These are phyloP conservation scores for Geotrichum ghanense DNA, from an alignment of 805 yeast genomes.

Conservation along the genomic window DNA sequence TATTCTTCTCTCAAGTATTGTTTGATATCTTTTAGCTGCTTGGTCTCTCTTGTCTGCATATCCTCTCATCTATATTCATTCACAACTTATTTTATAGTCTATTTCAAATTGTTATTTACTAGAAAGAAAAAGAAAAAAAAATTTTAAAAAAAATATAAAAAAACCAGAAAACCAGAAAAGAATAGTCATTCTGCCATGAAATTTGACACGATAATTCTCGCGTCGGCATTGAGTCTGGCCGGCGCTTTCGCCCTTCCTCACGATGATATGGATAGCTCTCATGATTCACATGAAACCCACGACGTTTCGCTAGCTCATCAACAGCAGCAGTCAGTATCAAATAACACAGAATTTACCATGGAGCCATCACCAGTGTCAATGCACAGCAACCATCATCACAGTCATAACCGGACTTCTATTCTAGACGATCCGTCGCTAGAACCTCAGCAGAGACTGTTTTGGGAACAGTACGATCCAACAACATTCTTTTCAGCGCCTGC, in stretches of 20 bases:
- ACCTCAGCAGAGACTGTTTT: constrained; percentile 61
- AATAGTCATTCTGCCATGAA: too few species aligned
- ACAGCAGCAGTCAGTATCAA: not conserved
- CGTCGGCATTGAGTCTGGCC: not conserved
- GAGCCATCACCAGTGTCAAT: not conserved
- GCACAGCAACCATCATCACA: not conserved
- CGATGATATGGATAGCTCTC: not conserved
- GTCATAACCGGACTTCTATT: not conserved
- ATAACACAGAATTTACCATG: not conserved
- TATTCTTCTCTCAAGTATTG: too few species aligned
- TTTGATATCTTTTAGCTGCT: too few species aligned
- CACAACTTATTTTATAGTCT: too few species aligned
- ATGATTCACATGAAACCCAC: not conserved
- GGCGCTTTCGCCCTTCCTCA: not conserved
- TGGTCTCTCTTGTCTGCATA: too few species aligned
- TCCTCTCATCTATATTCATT: too few species aligned
- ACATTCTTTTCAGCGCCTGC: constrained; percentile 48
- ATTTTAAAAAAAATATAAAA: too few species aligned
- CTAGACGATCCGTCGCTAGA: constrained; percentile 28
- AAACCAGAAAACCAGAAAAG: too few species aligned
- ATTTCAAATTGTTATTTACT: too few species aligned
- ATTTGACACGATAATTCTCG: too few species aligned
- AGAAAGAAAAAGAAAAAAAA: too few species aligned
- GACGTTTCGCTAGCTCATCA: not conserved
- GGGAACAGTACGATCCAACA: constrained; percentile 73